Evolutionary conservation across 2,329 filamentous ascomycete species (phyloP), one percentile per base, ranked within the genome.

Genomic region (Cytospora piceae): DNA sequence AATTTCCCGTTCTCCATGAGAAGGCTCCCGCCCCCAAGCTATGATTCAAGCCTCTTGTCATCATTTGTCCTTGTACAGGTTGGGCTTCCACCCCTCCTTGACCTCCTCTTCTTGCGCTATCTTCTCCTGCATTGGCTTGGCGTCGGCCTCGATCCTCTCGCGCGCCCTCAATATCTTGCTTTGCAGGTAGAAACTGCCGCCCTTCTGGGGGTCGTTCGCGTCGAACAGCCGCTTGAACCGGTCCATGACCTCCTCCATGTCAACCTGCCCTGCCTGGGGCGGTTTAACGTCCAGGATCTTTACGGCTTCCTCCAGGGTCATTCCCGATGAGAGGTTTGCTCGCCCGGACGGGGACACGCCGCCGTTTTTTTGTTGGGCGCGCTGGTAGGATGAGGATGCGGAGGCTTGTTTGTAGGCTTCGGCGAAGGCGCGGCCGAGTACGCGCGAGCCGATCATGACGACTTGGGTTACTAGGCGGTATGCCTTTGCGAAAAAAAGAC

Each of bases 351-450:
- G 73, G 12, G 76, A 76, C 42, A 74, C 71, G 29, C 62, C 51
- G n/a, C 71, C 74, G 71, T 85, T 76, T 73, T 90, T 90, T 69
- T 85, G 85, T 71, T 90, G 88, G 61, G 91, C 87, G 70, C 89
- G 89, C 72, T 90, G 88, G 78, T 96, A 95, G 77, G 91, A 87
- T 69, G 90, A 91, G 4, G 93, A 90, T 39, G 94, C 94, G 66
- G 93, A 88, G 58, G 95, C 95, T 83, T 99, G 95, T 77, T 92
- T 93, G 82, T 96, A 99, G 71, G 95, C 95, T 81, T 97, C 95
- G 73, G 89, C 83, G 77, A 98, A 95, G 73, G 95, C 94, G 72
- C 94, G 92, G 70, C 94, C 93, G 77, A 99, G 87, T 72, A 98
- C 95, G 73, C 95, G 92, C 69, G 89, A 87, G 82, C 94, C 94